A percentile compares a stretch with the other conserved stretches of the same genome.
phyloP scores from a whole-genome alignment of 208 protist genomes.

The Angomonas desouzai region DNA sequence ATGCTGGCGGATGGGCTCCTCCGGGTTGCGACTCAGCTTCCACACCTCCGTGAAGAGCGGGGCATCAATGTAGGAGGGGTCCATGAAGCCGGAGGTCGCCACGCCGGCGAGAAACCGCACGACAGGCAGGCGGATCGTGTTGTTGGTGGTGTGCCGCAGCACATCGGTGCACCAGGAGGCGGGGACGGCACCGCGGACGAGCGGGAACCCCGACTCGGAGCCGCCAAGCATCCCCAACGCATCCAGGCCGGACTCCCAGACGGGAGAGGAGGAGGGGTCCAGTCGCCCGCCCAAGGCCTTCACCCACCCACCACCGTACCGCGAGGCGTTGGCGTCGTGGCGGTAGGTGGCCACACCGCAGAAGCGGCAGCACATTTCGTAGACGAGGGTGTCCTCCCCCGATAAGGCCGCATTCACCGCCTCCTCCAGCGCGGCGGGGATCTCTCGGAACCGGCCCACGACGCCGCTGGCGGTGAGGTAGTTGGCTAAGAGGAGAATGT shows the following conservation, averaged over 20 bases:
- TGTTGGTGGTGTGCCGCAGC: background rate
- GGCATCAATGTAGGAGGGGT: constrained; percentile 18
- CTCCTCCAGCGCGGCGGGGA: constrained; percentile 27
- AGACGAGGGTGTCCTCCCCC: constrained; percentile 26
- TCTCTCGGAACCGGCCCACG: constrained; percentile 29
- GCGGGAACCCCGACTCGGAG: constrained; percentile 43
- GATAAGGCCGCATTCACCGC: constrained; percentile 29
- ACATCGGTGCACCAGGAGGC: constrained; percentile 10
- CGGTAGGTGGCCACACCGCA: constrained; percentile 43
- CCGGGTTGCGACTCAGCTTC: constrained; percentile 19
- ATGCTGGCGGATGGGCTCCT: constrained; percentile 27
- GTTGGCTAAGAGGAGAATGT: constrained; percentile 71
- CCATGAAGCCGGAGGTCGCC: constrained; percentile 18
- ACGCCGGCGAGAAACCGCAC: background rate
- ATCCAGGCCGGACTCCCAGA: constrained; percentile 42
- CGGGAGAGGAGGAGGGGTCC: constrained; percentile 16
- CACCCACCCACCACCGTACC: constrained; percentile 44
- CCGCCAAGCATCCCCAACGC: constrained; percentile 44
- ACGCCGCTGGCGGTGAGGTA: constrained; percentile 65
- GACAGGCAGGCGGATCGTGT: background rate
- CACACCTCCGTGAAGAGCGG: constrained; percentile 28
- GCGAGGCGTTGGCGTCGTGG: constrained; percentile 46
- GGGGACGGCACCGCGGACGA: constrained; percentile 18
- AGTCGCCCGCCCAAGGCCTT: constrained; percentile 15
- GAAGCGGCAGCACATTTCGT: constrained; percentile 55